Percentiles rank a stretch among this genome's conserved stretches.
Conservation (phyloP, 345 rosid species). For the Eucalyptus polybractea region DNA sequence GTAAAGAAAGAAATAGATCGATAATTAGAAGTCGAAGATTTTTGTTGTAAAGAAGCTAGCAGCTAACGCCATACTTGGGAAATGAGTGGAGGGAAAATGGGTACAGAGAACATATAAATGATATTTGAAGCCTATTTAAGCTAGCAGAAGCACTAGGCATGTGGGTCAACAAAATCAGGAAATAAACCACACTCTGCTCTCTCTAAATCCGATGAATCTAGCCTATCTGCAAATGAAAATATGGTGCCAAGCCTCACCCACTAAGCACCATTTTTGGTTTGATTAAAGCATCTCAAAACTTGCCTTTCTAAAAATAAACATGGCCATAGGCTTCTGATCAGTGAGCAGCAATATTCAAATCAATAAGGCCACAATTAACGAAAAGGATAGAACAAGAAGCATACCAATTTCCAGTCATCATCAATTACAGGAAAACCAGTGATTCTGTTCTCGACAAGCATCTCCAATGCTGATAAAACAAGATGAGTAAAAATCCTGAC, state of each 20-base stretch:
- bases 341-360: background rate
- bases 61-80: background rate
- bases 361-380: background rate
- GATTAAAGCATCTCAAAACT: background rate
- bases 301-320: background rate
- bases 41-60: background rate
- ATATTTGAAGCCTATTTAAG: background rate
- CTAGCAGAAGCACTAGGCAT: background rate
- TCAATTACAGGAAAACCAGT: constrained; percentile 91
- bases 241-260: background rate
- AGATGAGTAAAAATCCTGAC: background rate
- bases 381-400: background rate
- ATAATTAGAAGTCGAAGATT: background rate
- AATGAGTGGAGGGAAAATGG: background rate
- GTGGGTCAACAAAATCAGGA: background rate
- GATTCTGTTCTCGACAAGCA: constrained; percentile 62
- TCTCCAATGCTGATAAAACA: constrained; percentile 49
- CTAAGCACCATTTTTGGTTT: background rate
- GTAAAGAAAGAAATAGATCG: background rate
- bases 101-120: background rate
- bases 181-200: background rate
- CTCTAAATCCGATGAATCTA: background rate
- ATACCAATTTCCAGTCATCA: constrained; percentile 71
- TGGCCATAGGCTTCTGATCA: background rate
- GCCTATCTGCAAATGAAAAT: background rate